Conservation (phyloP, 257 asterid genomes). For the Plantago major region DNA sequence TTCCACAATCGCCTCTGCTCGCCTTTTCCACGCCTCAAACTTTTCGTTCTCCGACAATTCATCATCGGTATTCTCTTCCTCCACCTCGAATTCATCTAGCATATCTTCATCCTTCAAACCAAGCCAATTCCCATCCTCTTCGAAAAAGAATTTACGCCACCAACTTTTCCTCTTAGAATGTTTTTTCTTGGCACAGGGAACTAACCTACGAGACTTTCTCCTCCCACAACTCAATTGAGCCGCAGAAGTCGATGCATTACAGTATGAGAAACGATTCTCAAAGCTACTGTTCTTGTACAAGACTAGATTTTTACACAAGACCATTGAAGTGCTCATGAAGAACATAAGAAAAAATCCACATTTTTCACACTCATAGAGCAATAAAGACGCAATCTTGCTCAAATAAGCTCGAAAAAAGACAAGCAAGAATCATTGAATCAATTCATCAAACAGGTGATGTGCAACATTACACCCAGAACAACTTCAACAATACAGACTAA, state of each 20-base stretch:
- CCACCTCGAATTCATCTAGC: conserved; percentile 56
- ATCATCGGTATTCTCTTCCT: conserved; percentile 37
- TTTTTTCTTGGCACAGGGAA: conserved; percentile 66
- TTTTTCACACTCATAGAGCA: conserved; percentile 52
- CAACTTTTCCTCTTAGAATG: conserved; percentile 52
- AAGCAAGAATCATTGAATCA: conserved; percentile 29
- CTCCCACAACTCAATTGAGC: conserved; percentile 35
- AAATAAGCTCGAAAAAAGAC: conserved; percentile 19
- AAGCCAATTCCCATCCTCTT: conserved; percentile 85
- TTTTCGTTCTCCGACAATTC: conserved; percentile 73
- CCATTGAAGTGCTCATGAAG: conserved; percentile 88
- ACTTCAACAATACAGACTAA: conserved; percentile 16
- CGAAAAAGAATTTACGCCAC: conserved; percentile 82
- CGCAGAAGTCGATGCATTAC: conserved; percentile 25
- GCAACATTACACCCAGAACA: conserved; percentile 25
- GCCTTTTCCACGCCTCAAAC: conserved; percentile 92
- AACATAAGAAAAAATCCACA: conserved; percentile 54
- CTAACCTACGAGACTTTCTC: conserved; percentile 46
- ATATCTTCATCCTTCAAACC: conserved; percentile 77
- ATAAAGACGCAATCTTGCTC: conserved; percentile 40
- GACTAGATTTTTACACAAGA: conserved; percentile 52
- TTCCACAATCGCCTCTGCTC: conserved; percentile 89
- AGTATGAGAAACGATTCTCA: conserved; percentile 24
- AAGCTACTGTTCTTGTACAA: conserved; percentile 28
- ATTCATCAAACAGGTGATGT: conserved; percentile 32